Percentiles rank a stretch among this genome's conserved stretches.
These are phyloP conservation scores for Stephanodiscus triporus DNA, from an alignment of 108 stramenopile genomes.

Conservation along the genomic window DNA sequence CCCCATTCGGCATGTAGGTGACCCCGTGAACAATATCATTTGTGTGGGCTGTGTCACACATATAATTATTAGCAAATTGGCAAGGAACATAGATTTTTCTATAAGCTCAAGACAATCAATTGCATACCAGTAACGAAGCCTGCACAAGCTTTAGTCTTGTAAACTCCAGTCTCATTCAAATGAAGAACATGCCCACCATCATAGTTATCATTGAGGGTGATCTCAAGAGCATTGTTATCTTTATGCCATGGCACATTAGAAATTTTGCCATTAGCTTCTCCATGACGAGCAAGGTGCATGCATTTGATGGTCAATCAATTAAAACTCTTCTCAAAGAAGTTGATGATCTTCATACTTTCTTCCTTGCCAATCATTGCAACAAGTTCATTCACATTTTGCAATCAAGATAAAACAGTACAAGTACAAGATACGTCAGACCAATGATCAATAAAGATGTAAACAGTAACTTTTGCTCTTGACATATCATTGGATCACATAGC, in stretches of 20 bases:
- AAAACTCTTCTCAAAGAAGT: constrained; percentile 13
- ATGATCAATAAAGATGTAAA: not conserved
- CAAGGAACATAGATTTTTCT: not conserved
- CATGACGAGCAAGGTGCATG: constrained; percentile 6
- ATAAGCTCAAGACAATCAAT: not conserved
- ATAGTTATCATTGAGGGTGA: constrained; percentile 22
- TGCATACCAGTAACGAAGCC: constrained; percentile 9
- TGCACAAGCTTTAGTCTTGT: constrained; percentile 16
- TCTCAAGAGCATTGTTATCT: constrained; percentile 11
- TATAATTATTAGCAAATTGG: not conserved
- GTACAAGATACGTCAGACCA: not conserved
- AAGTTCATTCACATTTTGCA: not conserved
- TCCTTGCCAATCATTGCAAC: constrained; percentile 12
- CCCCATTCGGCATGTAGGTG: not conserved
- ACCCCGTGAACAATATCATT: not conserved
- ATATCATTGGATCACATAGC: not conserved
- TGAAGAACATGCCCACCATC: constrained; percentile 18
- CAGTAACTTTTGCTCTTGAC: not conserved
- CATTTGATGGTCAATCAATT: constrained; percentile 9
- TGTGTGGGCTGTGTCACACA: not conserved
- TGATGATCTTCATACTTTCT: constrained; percentile 15
- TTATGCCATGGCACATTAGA: constrained; percentile 12
- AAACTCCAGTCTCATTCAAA: constrained; percentile 12
- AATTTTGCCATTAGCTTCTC: not conserved
- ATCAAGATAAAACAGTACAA: not conserved